Conservation (phyloP, 139 green algal genomes). For the Micractinium conductrix region DNA sequence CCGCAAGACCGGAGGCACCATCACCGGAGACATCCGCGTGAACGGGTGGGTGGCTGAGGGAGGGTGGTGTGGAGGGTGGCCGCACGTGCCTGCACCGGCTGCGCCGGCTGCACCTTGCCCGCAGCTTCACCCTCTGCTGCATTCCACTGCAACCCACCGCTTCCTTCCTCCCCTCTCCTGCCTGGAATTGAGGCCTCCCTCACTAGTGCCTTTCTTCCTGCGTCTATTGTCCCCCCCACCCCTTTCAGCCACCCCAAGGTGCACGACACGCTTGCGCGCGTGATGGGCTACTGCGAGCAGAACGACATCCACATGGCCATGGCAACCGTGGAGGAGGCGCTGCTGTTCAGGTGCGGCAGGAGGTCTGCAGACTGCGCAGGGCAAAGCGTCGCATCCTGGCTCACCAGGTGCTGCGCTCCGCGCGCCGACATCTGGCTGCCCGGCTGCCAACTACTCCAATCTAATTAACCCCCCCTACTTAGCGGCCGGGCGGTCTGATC, state of each 20-base stretch:
- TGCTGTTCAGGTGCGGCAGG: conserved; percentile 57
- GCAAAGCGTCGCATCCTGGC: too few species aligned
- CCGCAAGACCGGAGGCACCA: conserved; percentile 55
- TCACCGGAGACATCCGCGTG: conserved; percentile 65
- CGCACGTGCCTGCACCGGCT: too few species aligned
- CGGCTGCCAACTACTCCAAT: too few species aligned
- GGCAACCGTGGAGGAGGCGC: conserved; percentile 58
- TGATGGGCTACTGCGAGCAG: conserved; percentile 59
- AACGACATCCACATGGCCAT: conserved; percentile 57
- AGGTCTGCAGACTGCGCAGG: too few species aligned
- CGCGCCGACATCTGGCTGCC: too few species aligned
- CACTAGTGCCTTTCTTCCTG: background rate
- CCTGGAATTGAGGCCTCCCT: background rate
- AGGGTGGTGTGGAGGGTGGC: background rate
- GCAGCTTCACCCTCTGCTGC: too few species aligned
- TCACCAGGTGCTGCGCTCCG: too few species aligned
- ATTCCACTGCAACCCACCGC: too few species aligned
- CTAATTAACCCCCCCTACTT: too few species aligned
- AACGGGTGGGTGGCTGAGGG: conserved; percentile 39
- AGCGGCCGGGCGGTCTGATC: too few species aligned
- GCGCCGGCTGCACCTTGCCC: background rate
- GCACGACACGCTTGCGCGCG: conserved; percentile 60
- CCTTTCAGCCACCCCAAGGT: conserved; percentile 48
- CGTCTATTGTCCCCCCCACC: too few species aligned
- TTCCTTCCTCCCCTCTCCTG: too few species aligned